These are phyloP conservation scores for Fragaria nilgerrensis DNA, from an alignment of 306 rosid genomes.

Conservation along the genomic window DNA sequence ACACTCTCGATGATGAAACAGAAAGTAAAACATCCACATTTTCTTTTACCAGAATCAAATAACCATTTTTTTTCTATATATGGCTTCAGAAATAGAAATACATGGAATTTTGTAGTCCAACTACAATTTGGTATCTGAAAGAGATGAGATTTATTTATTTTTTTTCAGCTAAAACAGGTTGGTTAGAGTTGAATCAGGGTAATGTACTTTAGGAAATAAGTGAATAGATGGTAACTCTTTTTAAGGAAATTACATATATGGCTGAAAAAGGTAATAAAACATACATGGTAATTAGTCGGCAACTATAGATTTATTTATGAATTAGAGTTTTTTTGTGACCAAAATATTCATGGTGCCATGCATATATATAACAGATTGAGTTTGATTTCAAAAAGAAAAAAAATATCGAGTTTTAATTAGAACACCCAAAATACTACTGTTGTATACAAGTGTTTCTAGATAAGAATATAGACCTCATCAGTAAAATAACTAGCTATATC, in stretches of 20 bases:
- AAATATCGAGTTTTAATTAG: too few relatives aligned
- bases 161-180: too few relatives aligned
- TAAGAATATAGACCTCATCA: neutral
- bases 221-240: neutral
- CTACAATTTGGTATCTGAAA: too few relatives aligned
- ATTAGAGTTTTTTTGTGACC: neutral
- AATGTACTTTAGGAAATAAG: too few relatives aligned
- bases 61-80: neutral
- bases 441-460: neutral
- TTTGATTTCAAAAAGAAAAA: too few relatives aligned
- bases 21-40: neutral
- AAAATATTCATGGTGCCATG: neutral
- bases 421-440: neutral
- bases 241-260: too few relatives aligned
- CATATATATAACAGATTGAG: too few relatives aligned
- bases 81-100: neutral
- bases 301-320: neutral
- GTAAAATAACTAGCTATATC: too few relatives aligned
- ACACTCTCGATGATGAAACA: neutral
- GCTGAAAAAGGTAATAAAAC: too few relatives aligned
- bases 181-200: too few relatives aligned
- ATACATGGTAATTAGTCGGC: neutral
- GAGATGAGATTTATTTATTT: too few relatives aligned
- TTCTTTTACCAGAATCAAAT: neutral
- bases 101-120: neutral